phyloP scores from a whole-genome alignment of 176 grass and related monocot genomes.

The Oryza coarctata region DNA sequence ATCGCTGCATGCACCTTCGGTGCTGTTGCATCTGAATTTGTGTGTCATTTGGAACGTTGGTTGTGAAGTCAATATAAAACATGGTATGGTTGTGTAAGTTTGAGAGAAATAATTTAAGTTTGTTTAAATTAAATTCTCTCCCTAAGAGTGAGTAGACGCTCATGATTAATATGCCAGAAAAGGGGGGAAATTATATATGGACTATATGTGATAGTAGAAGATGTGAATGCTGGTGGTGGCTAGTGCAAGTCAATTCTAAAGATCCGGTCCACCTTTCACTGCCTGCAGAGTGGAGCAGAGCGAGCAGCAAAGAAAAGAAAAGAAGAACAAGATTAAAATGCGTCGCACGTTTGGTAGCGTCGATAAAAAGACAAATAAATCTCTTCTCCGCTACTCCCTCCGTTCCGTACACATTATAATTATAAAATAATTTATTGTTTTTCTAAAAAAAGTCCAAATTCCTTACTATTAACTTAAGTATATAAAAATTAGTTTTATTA shows the following conservation, averaged over 20 bases:
- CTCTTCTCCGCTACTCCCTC: no score
- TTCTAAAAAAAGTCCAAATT: no score
- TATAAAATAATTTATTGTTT: no score
- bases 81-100: not conserved
- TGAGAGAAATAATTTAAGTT: not conserved
- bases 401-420: no score
- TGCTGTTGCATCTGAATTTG: not conserved
- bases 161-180: not conserved
- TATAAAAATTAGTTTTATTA: no score
- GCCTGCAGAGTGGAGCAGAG: no score
- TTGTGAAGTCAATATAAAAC: not conserved
- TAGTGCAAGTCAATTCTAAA: slow-evolving; percentile 1
- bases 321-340: not conserved
- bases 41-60: not conserved
- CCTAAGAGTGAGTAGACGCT: no score
- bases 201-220: not conserved
- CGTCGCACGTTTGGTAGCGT: not conserved
- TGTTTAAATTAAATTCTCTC: no score
- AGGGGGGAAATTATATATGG: not conserved
- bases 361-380: no score
- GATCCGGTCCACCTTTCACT: not conserved
- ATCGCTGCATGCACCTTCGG: not conserved
- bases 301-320: not conserved
- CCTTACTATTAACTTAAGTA: no score
- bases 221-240: slow-evolving; percentile 34